These are phyloP conservation scores for Capsicum baccatum DNA, from an alignment of 257 asterid species.

Conservation along the genomic window DNA sequence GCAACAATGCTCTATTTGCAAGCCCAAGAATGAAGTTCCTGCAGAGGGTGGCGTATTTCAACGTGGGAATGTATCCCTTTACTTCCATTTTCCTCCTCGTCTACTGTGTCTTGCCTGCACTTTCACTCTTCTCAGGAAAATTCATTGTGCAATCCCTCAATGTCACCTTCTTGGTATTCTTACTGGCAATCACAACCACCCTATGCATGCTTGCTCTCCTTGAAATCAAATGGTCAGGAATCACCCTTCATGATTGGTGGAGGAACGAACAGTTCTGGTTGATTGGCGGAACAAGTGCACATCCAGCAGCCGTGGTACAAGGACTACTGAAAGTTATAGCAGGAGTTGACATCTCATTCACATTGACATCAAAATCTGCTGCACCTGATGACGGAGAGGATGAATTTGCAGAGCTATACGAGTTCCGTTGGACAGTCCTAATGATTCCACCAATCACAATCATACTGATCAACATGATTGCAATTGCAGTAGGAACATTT, in stretches of 20 bases:
- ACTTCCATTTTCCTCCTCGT: slow-evolving; percentile 82
- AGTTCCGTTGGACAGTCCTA: slow-evolving; percentile 77
- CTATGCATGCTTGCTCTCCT: slow-evolving; percentile 78
- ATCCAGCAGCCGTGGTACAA: slow-evolving; percentile 86
- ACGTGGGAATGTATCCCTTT: slow-evolving; percentile 88
- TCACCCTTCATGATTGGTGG: slow-evolving; percentile 95
- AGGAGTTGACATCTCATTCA: slow-evolving; percentile 83
- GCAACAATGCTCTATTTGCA: slow-evolving; percentile 81
- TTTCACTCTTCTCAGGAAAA: slow-evolving; percentile 83
- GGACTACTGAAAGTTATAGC: slow-evolving; percentile 86
- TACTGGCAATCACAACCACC: slow-evolving; percentile 64
- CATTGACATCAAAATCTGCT: slow-evolving; percentile 75
- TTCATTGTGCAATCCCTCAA: slow-evolving; percentile 83
- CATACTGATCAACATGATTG: slow-evolving; percentile 72
- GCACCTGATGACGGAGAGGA: slow-evolving; percentile 78
- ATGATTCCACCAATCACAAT: slow-evolving; percentile 89
- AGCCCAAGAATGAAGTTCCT: slow-evolving; percentile 81
- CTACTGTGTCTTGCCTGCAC: slow-evolving; percentile 81
- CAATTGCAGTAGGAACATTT: slow-evolving; percentile 69
- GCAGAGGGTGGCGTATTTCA: slow-evolving; percentile 86
- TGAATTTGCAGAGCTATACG: slow-evolving; percentile 79
- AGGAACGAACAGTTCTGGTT: slow-evolving; percentile 95
- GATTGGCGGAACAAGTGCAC: slow-evolving; percentile 95
- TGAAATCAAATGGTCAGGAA: slow-evolving; percentile 88
- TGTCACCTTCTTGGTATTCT: slow-evolving; percentile 59